These are phyloP conservation scores for Barnettozyma siamensis DNA, from an alignment of 805 yeast genomes.

Conservation along the genomic window DNA sequence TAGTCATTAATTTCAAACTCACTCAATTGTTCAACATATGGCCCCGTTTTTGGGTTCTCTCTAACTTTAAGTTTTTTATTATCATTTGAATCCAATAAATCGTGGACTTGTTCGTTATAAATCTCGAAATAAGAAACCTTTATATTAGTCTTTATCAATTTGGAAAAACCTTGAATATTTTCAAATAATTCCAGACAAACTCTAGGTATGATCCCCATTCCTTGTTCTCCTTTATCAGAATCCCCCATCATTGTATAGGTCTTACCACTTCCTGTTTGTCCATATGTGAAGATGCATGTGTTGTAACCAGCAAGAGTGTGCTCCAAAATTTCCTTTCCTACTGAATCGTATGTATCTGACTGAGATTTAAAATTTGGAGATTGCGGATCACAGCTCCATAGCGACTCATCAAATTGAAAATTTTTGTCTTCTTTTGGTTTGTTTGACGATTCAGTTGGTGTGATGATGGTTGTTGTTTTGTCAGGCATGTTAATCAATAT, in stretches of 20 bases:
- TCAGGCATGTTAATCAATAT: constrained; percentile 18
- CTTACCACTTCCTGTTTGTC: constrained; percentile 37
- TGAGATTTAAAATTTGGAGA: constrained; percentile 42
- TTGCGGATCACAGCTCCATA: constrained; percentile 39
- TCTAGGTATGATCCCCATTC: constrained; percentile 63
- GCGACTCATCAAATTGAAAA: constrained; percentile 47
- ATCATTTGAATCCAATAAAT: constrained; percentile 35
- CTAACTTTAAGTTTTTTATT: constrained; percentile 38
- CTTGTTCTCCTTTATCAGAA: constrained; percentile 36
- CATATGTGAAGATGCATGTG: constrained; percentile 71
- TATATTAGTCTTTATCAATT: constrained; percentile 35
- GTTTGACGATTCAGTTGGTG: constrained; percentile 8
- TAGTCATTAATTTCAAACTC: constrained; percentile 47
- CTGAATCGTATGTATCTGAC: constrained; percentile 39
- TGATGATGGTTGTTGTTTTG: constrained; percentile 11
- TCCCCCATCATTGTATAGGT: constrained; percentile 74
- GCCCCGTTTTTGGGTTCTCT: constrained; percentile 61
- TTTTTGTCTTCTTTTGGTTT: constrained; percentile 22
- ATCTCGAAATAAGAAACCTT: constrained; percentile 65
- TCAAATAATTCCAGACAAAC: constrained; percentile 50
- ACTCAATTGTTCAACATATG: constrained; percentile 62
- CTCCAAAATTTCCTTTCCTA: constrained; percentile 55
- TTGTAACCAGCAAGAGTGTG: constrained; percentile 67
- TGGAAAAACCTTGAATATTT: constrained; percentile 28
- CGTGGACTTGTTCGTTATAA: constrained; percentile 72